Percentiles rank a stretch among this genome's conserved stretches.
phyloP scores from a whole-genome alignment of 768 basidiomycete species.

The Suillus ampliporus region DNA sequence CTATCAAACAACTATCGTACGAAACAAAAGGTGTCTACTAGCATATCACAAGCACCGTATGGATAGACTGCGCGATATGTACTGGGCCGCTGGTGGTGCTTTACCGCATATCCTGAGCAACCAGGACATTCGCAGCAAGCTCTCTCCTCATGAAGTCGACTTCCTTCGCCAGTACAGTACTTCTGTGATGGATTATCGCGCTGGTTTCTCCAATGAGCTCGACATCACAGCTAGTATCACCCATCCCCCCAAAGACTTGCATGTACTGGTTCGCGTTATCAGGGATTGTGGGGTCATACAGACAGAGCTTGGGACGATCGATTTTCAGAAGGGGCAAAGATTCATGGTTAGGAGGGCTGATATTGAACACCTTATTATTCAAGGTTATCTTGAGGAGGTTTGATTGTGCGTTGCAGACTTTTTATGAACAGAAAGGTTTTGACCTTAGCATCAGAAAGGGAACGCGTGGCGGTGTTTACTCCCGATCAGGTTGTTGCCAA shows the following conservation, averaged over 20 bases:
- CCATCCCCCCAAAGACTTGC: conserved; percentile 86
- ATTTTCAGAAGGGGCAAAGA: conserved; percentile 88
- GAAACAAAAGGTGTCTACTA: conserved; percentile 95
- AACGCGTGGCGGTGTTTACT: conserved; percentile 26
- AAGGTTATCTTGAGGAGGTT: conserved; percentile 92
- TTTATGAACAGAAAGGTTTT: not conserved
- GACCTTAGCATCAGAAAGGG: not conserved
- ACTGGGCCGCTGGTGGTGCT: conserved; percentile 89
- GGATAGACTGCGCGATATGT: conserved; percentile 83
- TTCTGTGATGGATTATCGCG: conserved; percentile 82
- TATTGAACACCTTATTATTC: conserved; percentile 93
- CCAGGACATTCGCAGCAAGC: conserved; percentile 68
- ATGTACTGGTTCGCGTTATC: conserved; percentile 86
- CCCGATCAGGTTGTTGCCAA: conserved; percentile 32
- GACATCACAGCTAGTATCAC: conserved; percentile 87
- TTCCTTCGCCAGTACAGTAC: conserved; percentile 83
- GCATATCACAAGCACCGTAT: conserved; percentile 91
- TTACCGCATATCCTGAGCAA: conserved; percentile 80
- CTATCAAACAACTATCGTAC: conserved; percentile 85
- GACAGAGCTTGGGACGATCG: conserved; percentile 89
- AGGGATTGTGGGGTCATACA: conserved; percentile 91
- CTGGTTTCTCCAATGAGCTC: conserved; percentile 83
- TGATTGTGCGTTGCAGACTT: conserved; percentile 32
- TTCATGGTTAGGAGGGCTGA: conserved; percentile 89
- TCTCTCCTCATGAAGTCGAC: conserved; percentile 84